Conservation (phyloP, 2,329 filamentous ascomycete genomes). For the Monilinia laxa region DNA sequence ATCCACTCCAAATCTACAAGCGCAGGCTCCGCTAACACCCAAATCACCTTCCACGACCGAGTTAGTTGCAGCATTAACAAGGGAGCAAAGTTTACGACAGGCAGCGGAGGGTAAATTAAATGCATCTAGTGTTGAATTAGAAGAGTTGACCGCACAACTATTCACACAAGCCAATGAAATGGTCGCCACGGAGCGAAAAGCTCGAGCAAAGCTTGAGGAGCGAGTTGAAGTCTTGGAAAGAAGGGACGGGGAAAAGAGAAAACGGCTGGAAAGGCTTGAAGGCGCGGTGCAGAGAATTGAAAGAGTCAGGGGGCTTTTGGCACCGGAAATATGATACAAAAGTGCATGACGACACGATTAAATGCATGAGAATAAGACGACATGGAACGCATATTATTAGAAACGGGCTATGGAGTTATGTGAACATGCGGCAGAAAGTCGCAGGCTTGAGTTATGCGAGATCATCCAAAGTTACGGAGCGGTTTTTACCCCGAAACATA, state of each 20-base stretch:
- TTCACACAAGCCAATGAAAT: conserved; percentile 87
- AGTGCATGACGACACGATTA: conserved; percentile 11
- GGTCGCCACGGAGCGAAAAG: conserved; percentile 74
- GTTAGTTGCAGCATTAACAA: conserved; percentile 62
- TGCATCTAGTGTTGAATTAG: conserved; percentile 69
- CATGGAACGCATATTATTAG: conserved; percentile 22
- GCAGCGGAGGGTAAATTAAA: conserved; percentile 68
- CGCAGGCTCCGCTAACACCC: conserved; percentile 26
- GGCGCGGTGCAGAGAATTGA: conserved; percentile 69
- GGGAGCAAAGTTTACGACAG: conserved; percentile 65
- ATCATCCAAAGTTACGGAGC: neutral
- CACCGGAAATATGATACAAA: conserved; percentile 33
- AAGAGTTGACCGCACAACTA: conserved; percentile 71
- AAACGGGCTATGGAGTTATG: conserved; percentile 30
- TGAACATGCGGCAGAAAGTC: conserved; percentile 26
- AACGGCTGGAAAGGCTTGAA: conserved; percentile 68
- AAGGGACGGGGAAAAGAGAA: conserved; percentile 68
- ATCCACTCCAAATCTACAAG: conserved; percentile 45
- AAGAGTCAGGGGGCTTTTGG: conserved; percentile 62
- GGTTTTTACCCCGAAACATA: neutral
- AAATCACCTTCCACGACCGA: conserved; percentile 43
- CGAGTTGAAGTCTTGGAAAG: conserved; percentile 66
- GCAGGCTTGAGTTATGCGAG: conserved; percentile 9
- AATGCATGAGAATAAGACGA: conserved; percentile 15
- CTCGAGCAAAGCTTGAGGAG: conserved; percentile 69